Conservation (phyloP, 1,284 basidiomycete species). For the Cryptococcus depauperatus region DNA sequence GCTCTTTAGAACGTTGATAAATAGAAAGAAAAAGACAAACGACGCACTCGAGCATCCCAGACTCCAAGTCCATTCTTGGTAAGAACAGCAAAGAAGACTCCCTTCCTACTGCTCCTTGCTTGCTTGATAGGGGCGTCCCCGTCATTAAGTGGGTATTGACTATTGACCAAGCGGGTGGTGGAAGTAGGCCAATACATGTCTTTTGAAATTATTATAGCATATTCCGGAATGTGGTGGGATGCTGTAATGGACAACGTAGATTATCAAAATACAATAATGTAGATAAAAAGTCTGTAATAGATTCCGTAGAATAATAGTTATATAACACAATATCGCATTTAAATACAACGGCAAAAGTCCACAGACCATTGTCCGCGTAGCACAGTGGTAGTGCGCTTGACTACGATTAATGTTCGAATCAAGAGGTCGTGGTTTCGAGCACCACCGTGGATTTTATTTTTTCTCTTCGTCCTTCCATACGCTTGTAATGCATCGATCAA, state of each 20-base stretch:
- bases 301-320: no score
- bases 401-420: neutral
- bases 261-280: no score
- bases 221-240: no score
- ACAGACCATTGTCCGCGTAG: constrained; percentile 3
- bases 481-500: neutral
- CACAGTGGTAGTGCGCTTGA: constrained; percentile 3
- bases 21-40: constrained; percentile 38
- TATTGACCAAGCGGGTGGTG: constrained; percentile 25
- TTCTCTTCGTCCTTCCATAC: neutral
- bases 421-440: constrained; percentile 1
- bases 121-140: constrained; percentile 52
- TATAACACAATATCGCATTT: no score
- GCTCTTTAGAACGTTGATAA: neutral
- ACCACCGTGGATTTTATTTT: constrained; percentile 1
- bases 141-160: constrained; percentile 20
- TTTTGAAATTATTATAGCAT: no score
- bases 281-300: no score
- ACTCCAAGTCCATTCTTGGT: constrained; percentile 60
- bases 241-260: no score
- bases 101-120: constrained; percentile 60
- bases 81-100: constrained; percentile 67
- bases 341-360: no score
- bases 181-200: constrained; percentile 44
- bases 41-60: constrained; percentile 77